Conservation (phyloP, 768 basidiomycete species). For the Termitomyces sp. region DNA sequence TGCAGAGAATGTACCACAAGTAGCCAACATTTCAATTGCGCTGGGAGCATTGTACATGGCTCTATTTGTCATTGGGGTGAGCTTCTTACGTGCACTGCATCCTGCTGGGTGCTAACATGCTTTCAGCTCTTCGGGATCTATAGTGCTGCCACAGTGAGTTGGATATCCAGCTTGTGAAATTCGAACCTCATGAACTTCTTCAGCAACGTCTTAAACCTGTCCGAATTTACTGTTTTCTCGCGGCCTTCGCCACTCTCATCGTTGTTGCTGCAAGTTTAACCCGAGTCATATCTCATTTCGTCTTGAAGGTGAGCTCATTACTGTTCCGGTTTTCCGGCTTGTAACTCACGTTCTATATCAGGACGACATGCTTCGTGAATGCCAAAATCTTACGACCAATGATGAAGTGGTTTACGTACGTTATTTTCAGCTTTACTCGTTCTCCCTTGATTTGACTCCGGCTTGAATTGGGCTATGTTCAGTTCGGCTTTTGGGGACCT, state of each 20-base stretch:
- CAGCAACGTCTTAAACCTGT: conserved; percentile 58
- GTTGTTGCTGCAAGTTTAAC: conserved; percentile 52
- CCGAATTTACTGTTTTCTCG: conserved; percentile 55
- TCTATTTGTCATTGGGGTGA: conserved; percentile 48
- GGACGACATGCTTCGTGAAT: conserved; percentile 60
- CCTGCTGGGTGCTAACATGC: neutral
- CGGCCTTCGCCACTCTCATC: conserved; percentile 45
- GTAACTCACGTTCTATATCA: conserved; percentile 22
- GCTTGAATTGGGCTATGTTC: conserved; percentile 7
- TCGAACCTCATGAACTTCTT: neutral
- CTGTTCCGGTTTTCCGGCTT: neutral
- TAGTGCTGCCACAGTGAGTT: conserved; percentile 50
- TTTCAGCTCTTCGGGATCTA: conserved; percentile 48
- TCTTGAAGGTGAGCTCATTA: conserved; percentile 50
- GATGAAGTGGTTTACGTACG: conserved; percentile 36
- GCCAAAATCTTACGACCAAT: conserved; percentile 39
- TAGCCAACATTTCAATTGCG: conserved; percentile 56
- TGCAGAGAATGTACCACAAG: conserved; percentile 39
- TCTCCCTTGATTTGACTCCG: conserved; percentile 1
- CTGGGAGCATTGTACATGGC: conserved; percentile 59
- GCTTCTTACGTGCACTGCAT: neutral
- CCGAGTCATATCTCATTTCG: conserved; percentile 63
- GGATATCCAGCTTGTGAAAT: too few relatives aligned
- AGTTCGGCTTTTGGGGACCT: conserved; percentile 59
- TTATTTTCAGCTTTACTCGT: neutral